phyloP scores from a whole-genome alignment of 1,284 basidiomycete species.

The Rhodotorula sp. region DNA sequence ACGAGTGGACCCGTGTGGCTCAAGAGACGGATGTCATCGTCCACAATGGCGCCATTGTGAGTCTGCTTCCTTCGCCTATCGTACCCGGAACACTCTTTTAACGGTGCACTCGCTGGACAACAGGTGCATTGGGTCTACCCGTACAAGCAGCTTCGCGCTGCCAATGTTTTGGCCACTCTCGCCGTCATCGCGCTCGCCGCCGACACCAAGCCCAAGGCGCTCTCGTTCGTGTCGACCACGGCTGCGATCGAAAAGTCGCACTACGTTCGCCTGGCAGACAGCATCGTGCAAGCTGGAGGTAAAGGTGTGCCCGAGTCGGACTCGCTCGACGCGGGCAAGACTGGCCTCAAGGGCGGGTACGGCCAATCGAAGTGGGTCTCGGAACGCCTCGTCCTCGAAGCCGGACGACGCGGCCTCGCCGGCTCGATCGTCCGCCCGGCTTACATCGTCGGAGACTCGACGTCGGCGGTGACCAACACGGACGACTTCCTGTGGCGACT shows the following conservation, averaged over 20 bases:
- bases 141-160: constrained; percentile 84
- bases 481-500: constrained; percentile 99
- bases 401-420: constrained; percentile 77
- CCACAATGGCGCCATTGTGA: constrained; percentile 93
- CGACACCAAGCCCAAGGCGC: constrained; percentile 65
- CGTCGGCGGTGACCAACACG: constrained; percentile 90
- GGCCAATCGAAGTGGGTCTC: constrained; percentile 99
- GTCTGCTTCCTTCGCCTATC: constrained; percentile 45
- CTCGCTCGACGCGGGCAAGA: constrained; percentile 81
- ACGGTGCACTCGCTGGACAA: neutral
- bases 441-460: constrained; percentile 92
- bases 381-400: constrained; percentile 89
- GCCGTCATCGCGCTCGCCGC: constrained; percentile 76
- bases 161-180: constrained; percentile 88
- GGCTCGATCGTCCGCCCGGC: constrained; percentile 90
- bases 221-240: constrained; percentile 93
- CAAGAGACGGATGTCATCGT: constrained; percentile 78
- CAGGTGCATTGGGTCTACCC: constrained; percentile 99
- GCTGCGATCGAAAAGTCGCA: constrained; percentile 82
- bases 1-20: constrained; percentile 67
- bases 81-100: too few relatives aligned
- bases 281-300: constrained; percentile 55
- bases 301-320: constrained; percentile 83
- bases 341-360: constrained; percentile 82
- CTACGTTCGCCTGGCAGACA: constrained; percentile 84